Evolutionary conservation across 2,329 filamentous ascomycete genomes (phyloP).

Genomic region (Ophiostoma australiae): DNA sequence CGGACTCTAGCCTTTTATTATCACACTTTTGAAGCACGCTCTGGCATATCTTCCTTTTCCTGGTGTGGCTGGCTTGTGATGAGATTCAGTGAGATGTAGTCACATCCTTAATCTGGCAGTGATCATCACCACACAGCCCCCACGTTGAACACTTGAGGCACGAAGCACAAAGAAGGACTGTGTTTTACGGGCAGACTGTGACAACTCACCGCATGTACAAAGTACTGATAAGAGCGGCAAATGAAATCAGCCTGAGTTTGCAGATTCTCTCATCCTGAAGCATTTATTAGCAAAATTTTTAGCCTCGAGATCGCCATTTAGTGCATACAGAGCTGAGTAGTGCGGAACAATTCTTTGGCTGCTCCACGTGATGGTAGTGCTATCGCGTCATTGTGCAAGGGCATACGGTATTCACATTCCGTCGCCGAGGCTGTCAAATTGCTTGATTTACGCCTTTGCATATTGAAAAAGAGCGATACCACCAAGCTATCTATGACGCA

Average conservation of each 20-base stretch:
- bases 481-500: not conserved
- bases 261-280: not conserved
- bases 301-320: not conserved
- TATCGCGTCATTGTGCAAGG: not conserved
- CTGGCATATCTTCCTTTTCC: not conserved
- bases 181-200: not conserved
- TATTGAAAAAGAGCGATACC: not conserved
- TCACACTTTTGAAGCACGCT: not conserved
- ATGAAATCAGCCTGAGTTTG: not conserved
- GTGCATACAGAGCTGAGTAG: not conserved
- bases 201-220: not conserved
- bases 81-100: not conserved
- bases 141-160: not conserved
- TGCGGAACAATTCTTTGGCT: not conserved
- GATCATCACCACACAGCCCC: not conserved
- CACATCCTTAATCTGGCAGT: not conserved
- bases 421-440: not conserved
- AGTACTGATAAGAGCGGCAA: not conserved
- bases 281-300: not conserved
- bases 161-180: not conserved
- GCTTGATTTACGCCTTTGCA: not conserved
- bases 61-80: not conserved
- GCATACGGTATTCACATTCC: not conserved
- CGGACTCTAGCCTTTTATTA: no score
- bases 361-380: constrained; percentile 6